Percentiles rank a stretch among this genome's conserved stretches.
Evolutionary conservation across 768 basidiomycete species (phyloP).

Genomic region (Naematelia encephala): DNA sequence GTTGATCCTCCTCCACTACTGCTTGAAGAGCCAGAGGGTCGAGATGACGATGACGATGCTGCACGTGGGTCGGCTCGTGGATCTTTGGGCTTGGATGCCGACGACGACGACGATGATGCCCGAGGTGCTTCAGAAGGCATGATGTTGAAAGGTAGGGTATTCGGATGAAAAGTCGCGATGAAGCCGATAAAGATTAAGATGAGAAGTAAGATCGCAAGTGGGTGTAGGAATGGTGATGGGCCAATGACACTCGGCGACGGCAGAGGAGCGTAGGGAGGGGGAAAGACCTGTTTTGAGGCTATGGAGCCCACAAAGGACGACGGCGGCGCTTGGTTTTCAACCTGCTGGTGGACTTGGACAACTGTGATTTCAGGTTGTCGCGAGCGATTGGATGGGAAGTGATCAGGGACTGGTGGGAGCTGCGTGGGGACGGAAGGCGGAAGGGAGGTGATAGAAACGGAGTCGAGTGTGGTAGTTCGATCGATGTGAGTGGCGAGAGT

Average conservation of each 20-base stretch:
- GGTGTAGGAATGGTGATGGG: neutral
- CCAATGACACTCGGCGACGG: too few species aligned
- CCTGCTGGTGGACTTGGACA: too few species aligned
- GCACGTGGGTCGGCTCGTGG: slow-evolving; percentile 6
- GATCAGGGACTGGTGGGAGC: too few species aligned
- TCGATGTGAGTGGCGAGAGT: neutral
- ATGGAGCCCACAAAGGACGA: too few species aligned
- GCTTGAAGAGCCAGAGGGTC: neutral
- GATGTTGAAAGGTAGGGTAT: neutral
- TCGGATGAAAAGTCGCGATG: neutral
- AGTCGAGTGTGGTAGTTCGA: too few species aligned
- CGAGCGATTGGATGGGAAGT: too few species aligned
- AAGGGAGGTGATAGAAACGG: too few species aligned
- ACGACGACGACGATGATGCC: neutral
- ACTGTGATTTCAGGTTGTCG: too few species aligned
- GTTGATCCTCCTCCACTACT: neutral
- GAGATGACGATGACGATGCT: neutral
- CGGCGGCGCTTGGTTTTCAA: too few species aligned
- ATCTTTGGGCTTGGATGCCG: neutral
- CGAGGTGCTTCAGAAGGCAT: slow-evolving; percentile 1
- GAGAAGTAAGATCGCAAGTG: neutral
- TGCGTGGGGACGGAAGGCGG: too few species aligned
- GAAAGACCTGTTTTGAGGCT: too few species aligned
- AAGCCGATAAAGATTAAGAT: neutral
- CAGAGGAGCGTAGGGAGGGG: too few species aligned